These are phyloP conservation scores for Xenoacremonium recifei DNA, from an alignment of 2,329 filamentous ascomycete genomes.

Conservation along the genomic window DNA sequence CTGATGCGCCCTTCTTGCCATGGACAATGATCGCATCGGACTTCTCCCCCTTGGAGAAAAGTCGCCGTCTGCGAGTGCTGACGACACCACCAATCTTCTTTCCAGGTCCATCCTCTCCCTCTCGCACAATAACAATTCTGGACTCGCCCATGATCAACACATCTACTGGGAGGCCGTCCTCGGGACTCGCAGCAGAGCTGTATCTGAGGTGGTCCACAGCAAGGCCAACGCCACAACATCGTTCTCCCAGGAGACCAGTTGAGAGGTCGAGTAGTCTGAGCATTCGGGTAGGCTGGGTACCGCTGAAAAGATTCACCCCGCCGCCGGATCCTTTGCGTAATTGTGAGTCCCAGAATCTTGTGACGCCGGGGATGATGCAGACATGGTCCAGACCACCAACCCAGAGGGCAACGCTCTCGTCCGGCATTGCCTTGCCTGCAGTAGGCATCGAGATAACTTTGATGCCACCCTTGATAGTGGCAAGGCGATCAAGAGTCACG, in stretches of 20 bases:
- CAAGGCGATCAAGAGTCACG: constrained; percentile 49
- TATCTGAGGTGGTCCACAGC: constrained; percentile 36
- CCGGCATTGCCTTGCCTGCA: constrained; percentile 41
- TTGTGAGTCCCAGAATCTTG: constrained; percentile 60
- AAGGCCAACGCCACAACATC: constrained; percentile 51
- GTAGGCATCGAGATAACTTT: constrained; percentile 45
- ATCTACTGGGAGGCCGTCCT: constrained; percentile 50
- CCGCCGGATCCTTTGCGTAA: constrained; percentile 49
- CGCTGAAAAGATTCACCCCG: constrained; percentile 55
- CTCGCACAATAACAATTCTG: constrained; percentile 53
- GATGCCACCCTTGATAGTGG: constrained; percentile 53
- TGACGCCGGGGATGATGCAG: constrained; percentile 53
- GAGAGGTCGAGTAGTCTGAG: constrained; percentile 52
- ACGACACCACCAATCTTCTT: constrained; percentile 41
- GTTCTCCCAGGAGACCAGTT: constrained; percentile 55
- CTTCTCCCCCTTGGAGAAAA: constrained; percentile 39
- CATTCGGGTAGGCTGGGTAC: constrained; percentile 55
- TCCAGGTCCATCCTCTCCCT: constrained; percentile 48
- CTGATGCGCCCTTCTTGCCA: constrained; percentile 37
- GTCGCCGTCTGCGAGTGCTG: constrained; percentile 30
- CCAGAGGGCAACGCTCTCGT: constrained; percentile 58
- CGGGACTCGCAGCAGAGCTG: constrained; percentile 18
- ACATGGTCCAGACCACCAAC: constrained; percentile 56
- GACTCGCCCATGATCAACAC: constrained; percentile 56
- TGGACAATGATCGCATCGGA: constrained; percentile 56